A percentile compares a stretch with the other conserved stretches of the same genome.
Evolutionary conservation across 306 rosid genomes (phyloP).

Genomic region (Corylus avellana): DNA sequence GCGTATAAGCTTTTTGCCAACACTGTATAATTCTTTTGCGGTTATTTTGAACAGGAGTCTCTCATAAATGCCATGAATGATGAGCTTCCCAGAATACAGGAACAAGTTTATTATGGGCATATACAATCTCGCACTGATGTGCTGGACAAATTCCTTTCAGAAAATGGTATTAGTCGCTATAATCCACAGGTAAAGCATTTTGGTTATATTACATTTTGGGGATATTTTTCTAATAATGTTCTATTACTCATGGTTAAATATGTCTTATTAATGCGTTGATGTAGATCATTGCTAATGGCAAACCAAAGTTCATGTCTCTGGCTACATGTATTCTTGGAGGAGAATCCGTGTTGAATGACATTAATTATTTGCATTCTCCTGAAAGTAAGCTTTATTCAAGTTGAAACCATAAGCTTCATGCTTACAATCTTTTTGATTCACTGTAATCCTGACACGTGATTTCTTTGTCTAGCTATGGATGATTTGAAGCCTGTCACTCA

Average conservation of each 20-base stretch:
- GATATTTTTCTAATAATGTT: constrained; percentile 15
- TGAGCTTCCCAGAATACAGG: constrained; percentile 92
- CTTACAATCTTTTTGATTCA: constrained; percentile 13
- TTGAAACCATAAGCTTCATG: constrained; percentile 25
- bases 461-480: constrained; percentile 65
- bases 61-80: constrained; percentile 82
- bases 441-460: constrained; percentile 32
- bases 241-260: constrained; percentile 13
- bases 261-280: constrained; percentile 22
- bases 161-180: constrained; percentile 86
- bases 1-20: constrained; percentile 12
- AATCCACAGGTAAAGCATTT: constrained; percentile 73
- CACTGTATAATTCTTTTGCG: constrained; percentile 21
- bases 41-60: constrained; percentile 68
- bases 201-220: not conserved
- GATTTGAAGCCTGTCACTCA: constrained; percentile 95
- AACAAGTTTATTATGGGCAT: constrained; percentile 93
- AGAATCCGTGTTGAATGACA: constrained; percentile 50
- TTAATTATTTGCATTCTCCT: constrained; percentile 76
- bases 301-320: constrained; percentile 75
- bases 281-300: constrained; percentile 77
- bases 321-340: constrained; percentile 56
- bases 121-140: constrained; percentile 83
- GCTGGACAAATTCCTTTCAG: constrained; percentile 74
- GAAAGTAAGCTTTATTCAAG: constrained; percentile 66